These are phyloP conservation scores for Sclerotinia glacialis DNA, from an alignment of 2,329 filamentous ascomycete genomes.

Conservation along the genomic window DNA sequence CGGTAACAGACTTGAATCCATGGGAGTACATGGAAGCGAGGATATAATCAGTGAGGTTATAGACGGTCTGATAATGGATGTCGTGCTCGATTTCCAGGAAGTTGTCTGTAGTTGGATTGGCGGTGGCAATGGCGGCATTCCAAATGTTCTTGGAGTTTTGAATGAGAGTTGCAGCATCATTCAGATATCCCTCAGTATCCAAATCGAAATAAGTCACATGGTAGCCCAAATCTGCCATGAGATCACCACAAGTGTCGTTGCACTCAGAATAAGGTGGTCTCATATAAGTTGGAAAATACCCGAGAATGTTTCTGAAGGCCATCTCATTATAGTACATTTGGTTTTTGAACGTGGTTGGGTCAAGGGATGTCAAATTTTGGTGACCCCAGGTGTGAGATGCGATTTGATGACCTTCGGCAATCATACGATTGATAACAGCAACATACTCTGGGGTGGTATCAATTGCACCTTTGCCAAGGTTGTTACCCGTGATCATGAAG, in stretches of 20 bases:
- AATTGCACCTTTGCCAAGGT: slow-evolving; percentile 44
- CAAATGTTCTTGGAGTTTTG: slow-evolving; percentile 48
- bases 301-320: slow-evolving; percentile 54
- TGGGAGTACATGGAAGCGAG: slow-evolving; percentile 39
- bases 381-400: slow-evolving; percentile 58
- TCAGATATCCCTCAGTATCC: slow-evolving; percentile 51
- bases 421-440: slow-evolving; percentile 45
- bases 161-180: slow-evolving; percentile 44
- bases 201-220: slow-evolving; percentile 46
- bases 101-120: slow-evolving; percentile 28
- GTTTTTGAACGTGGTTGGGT: slow-evolving; percentile 44
- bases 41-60: slow-evolving; percentile 41
- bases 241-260: slow-evolving; percentile 40
- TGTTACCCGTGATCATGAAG: slow-evolving; percentile 58
- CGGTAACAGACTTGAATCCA: slow-evolving; percentile 44
- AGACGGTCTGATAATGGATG: slow-evolving; percentile 41
- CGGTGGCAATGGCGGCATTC: slow-evolving; percentile 29
- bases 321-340: slow-evolving; percentile 55
- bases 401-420: slow-evolving; percentile 52
- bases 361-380: slow-evolving; percentile 47
- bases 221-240: slow-evolving; percentile 46
- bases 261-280: slow-evolving; percentile 48
- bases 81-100: slow-evolving; percentile 52
- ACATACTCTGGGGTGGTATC: slow-evolving; percentile 45
- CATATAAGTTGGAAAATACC: slow-evolving; percentile 55